Conservation (phyloP, 805 yeast species). For the Clavispora santaluciae region DNA sequence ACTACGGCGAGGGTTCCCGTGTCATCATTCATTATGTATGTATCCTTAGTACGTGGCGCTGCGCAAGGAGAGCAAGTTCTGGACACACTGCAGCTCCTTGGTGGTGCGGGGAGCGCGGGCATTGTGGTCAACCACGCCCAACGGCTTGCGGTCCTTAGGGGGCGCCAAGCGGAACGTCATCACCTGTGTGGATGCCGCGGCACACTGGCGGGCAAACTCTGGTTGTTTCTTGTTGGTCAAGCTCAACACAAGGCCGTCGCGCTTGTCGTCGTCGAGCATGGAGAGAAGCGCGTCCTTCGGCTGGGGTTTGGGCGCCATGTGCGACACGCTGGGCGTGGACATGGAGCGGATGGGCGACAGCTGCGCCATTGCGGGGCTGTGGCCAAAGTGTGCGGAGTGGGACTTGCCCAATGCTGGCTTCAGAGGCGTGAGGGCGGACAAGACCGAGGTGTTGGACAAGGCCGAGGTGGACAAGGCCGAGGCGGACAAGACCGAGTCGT, state of each 20-base stretch:
- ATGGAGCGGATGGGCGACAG: conserved; percentile 12
- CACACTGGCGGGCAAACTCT: conserved; percentile 13
- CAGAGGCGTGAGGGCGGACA: conserved; percentile 11
- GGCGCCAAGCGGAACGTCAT: conserved; percentile 14
- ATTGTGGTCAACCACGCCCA: conserved; percentile 12
- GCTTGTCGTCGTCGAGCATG: conserved; percentile 9
- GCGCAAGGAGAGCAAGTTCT: conserved; percentile 15
- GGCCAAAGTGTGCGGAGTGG: conserved; percentile 8
- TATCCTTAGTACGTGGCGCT: conserved; percentile 9
- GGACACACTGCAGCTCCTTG: conserved; percentile 15
- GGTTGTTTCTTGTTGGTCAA: conserved; percentile 17
- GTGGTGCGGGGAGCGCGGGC: conserved; percentile 1
- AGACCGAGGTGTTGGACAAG: conserved; percentile 4
- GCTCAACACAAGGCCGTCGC: conserved; percentile 11
- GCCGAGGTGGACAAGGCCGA: too few relatives aligned
- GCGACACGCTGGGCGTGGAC: conserved; percentile 9
- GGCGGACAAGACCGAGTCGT: neutral
- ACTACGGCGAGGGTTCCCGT: too few relatives aligned
- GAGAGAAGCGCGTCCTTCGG: conserved; percentile 6
- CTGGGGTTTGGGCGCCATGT: neutral
- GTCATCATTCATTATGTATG: conserved; percentile 1
- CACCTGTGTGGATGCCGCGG: conserved; percentile 14
- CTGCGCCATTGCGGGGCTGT: conserved; percentile 12
- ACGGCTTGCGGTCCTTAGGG: conserved; percentile 12
- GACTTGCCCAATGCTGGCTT: conserved; percentile 10